Evolutionary conservation across 2,329 filamentous ascomycete species (phyloP), one percentile per base, ranked within the genome.

Genomic region (Ascochyta viciae-villosae): DNA sequence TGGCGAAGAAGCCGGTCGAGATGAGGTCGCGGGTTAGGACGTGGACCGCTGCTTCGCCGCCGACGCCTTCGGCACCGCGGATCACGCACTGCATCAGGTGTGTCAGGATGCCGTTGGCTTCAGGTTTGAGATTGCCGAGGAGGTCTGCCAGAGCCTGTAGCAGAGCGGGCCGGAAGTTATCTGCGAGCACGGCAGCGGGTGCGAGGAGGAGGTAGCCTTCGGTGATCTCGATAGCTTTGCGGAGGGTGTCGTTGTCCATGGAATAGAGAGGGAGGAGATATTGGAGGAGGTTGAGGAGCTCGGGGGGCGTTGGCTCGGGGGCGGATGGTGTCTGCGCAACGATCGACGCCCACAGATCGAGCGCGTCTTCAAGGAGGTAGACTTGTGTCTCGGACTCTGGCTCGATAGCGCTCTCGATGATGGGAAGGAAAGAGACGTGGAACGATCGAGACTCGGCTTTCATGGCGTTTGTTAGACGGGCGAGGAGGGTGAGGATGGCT

Each of bases 291-390:
- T 73, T 68, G 7, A 82, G 64, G 0, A 81, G 68, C 23, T 80
- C 77, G 1, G 72, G 67, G 1, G 78, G 75, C 3, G 76, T 71
- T n/a, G 77, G 66, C 37, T 74, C 66, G 15, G 80, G 75, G n/a
- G 76, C 60, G 22, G 73, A 70, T 19, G 79, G 75, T 43, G 79
- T 87, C 6, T 87, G 84, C n/a, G 84, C 82, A 0, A 92, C 85
- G 10, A 97, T 86, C 2, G 89, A 86, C 31, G 85, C 83, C 94
- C 94, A 98, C 3, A 99, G 84, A 52, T 97, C 93, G 13, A 98
- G 81, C 0, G 92, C 91, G 73, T 99, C 95, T 59, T 98, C 95
- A 12, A 96, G 86, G 10, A 99, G 85, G 68, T 96, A 95, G 2
- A 93, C 78, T 37, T 75, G 73, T 3, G 72, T 76, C 19, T 75